These are phyloP conservation scores for Wickerhamiella kurtzmanii DNA, from an alignment of 805 yeast species.

Conservation along the genomic window DNA sequence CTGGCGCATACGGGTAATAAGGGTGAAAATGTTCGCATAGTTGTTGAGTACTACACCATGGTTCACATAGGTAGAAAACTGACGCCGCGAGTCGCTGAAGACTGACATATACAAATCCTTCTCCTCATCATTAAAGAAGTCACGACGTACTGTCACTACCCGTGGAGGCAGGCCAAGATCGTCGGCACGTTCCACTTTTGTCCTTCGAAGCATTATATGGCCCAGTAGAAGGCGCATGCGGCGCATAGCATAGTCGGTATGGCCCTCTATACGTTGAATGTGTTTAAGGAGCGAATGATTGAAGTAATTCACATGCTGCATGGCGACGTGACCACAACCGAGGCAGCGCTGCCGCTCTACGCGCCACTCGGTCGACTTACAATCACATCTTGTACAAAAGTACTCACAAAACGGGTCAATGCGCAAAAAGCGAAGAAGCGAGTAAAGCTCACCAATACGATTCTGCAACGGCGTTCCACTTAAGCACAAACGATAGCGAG, in stretches of 20 bases:
- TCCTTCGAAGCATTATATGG: constrained; percentile 83
- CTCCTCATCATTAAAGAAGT: constrained; percentile 85
- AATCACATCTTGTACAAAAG: constrained; percentile 86
- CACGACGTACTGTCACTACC: constrained; percentile 76
- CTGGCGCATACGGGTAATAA: constrained; percentile 95
- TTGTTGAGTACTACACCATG: constrained; percentile 94
- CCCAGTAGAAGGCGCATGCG: constrained; percentile 61
- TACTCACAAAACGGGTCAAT: constrained; percentile 78
- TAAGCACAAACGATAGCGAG: constrained; percentile 77
- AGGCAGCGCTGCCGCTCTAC: constrained; percentile 82
- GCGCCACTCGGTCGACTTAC: constrained; percentile 70
- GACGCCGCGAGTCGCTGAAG: constrained; percentile 74
- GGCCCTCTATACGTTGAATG: constrained; percentile 72
- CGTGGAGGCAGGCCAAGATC: constrained; percentile 96
- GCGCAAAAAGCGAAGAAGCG: constrained; percentile 71
- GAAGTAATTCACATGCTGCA: constrained; percentile 91
- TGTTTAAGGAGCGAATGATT: constrained; percentile 92
- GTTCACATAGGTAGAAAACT: constrained; percentile 83
- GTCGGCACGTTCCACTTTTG: constrained; percentile 92
- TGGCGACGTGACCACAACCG: constrained; percentile 77
- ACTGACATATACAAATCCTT: constrained; percentile 81
- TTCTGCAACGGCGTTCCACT: constrained; percentile 96
- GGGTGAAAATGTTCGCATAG: constrained; percentile 91
- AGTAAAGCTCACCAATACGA: constrained; percentile 91
- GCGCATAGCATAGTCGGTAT: constrained; percentile 63